Evolutionary conservation across 805 yeast species (phyloP), one percentile per base, ranked within the genome.

Genomic region (Debaryomyces maramus): DNA sequence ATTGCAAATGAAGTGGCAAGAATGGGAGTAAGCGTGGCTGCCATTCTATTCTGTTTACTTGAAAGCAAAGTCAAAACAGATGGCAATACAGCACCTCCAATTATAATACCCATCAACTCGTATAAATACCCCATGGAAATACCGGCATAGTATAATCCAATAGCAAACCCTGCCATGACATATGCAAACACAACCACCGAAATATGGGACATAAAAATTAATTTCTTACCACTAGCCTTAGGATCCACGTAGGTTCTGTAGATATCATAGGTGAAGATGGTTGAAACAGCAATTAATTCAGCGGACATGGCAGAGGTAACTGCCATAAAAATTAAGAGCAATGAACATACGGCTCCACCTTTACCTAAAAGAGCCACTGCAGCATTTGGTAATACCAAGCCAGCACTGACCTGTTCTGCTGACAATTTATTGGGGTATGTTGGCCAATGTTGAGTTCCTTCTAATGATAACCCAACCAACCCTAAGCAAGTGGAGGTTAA

Each of bases 291-390:
- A 56, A 89, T 86, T 54, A 89, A 77, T 63, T 89, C 96, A 27
- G 96, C 91, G 22, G 95, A 85, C 77, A 87, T 80, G 18, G 97
- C 96, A 34, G 95, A 85, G 0, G 97, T 89, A 31, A 85, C 91
- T 18, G 97, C 96, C 90, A 88, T 85, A 63, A 89, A 89, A 8
- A 88, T 78, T 71, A 89, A 65, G 23, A 89, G 60, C 47, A 89
- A 72, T 7, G 89, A 76, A 24, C 90, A 90, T 34, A 80, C 90
- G 4, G 95, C 95, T 46, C 97, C 97, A 52, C 91, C 87, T 47
- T 73, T 83, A 38, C 97, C 97, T 64, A 89, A 71, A 30, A 89
- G 65, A 0, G 96, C 88, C 30, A 80, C 84, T 1, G 96, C 95
- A 28, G 96, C 85, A 46, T 78, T 78, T 6, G 88, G 88, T 40